phyloP scores from a whole-genome alignment of 305 asterid genomes.

The Andrographis paniculata region DNA sequence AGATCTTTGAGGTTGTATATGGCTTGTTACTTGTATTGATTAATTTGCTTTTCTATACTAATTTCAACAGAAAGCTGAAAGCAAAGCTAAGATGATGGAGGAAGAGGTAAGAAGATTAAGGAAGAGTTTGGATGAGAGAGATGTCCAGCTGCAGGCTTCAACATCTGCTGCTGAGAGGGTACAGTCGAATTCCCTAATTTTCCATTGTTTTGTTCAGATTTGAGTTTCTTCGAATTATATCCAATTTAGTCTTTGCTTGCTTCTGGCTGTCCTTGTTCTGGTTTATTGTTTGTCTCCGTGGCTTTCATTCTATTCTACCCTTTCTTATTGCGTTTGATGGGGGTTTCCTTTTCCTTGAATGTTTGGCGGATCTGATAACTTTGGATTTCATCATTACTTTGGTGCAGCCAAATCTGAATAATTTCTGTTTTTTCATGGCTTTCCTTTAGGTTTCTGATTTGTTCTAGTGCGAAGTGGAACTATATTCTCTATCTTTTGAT shows the following conservation, averaged over 20 bases:
- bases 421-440: conserved; percentile 13
- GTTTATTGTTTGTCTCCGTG: neutral
- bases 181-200: conserved; percentile 1
- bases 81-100: conserved; percentile 56
- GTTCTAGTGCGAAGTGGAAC: conserved; percentile 22
- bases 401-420: neutral
- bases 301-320: too few species aligned
- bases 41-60: neutral
- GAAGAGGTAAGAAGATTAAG: conserved; percentile 47
- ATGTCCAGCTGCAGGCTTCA: conserved; percentile 49
- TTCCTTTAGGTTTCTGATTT: conserved; percentile 29
- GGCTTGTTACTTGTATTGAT: neutral
- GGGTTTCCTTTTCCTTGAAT: conserved; percentile 1
- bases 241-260: neutral
- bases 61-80: conserved; percentile 54
- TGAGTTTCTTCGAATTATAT: neutral
- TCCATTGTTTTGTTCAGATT: neutral
- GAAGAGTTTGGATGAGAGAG: conserved; percentile 47
- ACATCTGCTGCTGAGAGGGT: conserved; percentile 55
- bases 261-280: neutral
- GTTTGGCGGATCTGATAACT: neutral
- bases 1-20: conserved; percentile 1
- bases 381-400: neutral
- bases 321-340: too few species aligned
- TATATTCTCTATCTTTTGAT: too few species aligned